Evolutionary conservation across 176 grass and related monocot genomes (phyloP), one percentile per base, ranked within the genome.

Genomic region (Olyra latifolia): DNA sequence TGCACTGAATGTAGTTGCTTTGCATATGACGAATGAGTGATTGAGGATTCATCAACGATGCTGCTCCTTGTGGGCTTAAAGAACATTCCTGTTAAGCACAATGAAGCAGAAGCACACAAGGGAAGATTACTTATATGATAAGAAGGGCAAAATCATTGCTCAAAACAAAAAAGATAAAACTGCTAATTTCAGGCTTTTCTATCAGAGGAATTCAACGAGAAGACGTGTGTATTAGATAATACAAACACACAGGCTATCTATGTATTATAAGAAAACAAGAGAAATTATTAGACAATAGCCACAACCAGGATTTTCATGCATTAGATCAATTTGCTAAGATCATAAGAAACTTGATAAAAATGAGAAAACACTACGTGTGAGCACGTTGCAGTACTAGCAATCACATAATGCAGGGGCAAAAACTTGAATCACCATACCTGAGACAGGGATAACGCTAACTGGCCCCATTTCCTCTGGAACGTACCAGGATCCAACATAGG

Each of bases 401-500:
- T 82, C 40, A 85, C 16, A 28, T 58, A 71, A 81, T 58, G 63
- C 35, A 89, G 35, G 70, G 38, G 13, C 8, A 30, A 44, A 47
- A 83, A 22, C 25, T 60, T 67, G 27, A 75, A 79, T 53, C 29
- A 84, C 73, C 74, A 81, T 82, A 99, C 97, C 93, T 99, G 87
- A 77, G 93, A 91, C 47, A 91, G 64, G 16, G 87, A 88, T 82
- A 99, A 67, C 35, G 84, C 83, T 20, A 99, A 82, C 77, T 93
- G 93, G 76, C 88, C 85, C 97, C 97, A 96, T 88, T 99, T 99
- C 85, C 74, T 93, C 87, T 96, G 97, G 82, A 99, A 99, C 17
- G 82, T 91, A 74, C 84, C 88, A 88, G 93, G 93, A 83, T 99
- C 97, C 69, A 99, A 67, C 45, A 85, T 80, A 79, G 97, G 88